phyloP scores from a whole-genome alignment of 345 rosid species.

The Toxicodendron radicans region DNA sequence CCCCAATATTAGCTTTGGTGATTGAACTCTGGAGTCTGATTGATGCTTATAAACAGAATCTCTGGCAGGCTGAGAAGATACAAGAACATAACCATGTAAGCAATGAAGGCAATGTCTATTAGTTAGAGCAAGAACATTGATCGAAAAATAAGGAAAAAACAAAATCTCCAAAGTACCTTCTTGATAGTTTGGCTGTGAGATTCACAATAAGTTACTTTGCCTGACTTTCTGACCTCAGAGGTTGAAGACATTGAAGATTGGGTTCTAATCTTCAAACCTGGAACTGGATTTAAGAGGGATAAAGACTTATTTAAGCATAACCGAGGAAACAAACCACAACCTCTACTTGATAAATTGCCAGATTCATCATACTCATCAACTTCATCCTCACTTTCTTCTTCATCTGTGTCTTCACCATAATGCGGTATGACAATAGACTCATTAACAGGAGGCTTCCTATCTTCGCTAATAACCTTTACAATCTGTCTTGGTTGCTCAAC shows the following conservation, averaged over 20 bases:
- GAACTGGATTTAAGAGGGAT: conserved; percentile 57
- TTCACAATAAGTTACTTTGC: conserved; percentile 44
- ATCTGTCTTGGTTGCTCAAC: conserved; percentile 52
- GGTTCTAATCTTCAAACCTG: conserved; percentile 51
- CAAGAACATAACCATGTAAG: conserved; percentile 9
- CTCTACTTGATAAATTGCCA: conserved; percentile 51
- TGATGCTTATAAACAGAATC: conserved; percentile 42
- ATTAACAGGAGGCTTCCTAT: conserved; percentile 30
- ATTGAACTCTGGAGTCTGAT: conserved; percentile 34
- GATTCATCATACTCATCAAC: conserved; percentile 38
- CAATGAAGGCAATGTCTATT: conserved; percentile 15
- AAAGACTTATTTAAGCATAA: conserved; percentile 64
- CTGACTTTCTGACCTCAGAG: conserved; percentile 33
- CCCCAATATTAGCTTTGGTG: conserved; percentile 36
- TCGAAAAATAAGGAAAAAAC: neutral
- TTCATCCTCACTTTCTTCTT: conserved; percentile 46
- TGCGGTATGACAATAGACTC: conserved; percentile 30
- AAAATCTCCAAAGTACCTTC: conserved; percentile 39
- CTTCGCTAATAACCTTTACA: conserved; percentile 33
- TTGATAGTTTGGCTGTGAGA: conserved; percentile 44
- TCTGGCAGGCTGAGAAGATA: conserved; percentile 42
- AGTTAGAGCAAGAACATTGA: conserved; percentile 12
- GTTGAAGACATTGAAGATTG: conserved; percentile 38
- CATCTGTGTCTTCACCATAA: conserved; percentile 35
- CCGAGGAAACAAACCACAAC: conserved; percentile 74